Conservation (phyloP, 129 eudicot species). For the Escallonia herrerae region DNA sequence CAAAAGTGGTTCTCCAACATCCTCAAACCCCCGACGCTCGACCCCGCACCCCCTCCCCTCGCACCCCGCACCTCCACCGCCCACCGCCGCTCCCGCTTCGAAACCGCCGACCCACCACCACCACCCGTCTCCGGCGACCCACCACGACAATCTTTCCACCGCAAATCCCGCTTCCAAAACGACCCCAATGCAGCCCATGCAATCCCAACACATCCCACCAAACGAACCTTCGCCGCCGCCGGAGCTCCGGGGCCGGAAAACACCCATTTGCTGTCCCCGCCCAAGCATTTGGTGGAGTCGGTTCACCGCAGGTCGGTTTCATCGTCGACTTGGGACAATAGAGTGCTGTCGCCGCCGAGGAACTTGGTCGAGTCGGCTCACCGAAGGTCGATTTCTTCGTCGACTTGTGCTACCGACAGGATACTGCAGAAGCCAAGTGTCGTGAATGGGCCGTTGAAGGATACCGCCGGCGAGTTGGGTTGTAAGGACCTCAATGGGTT, state of each 20-base stretch:
- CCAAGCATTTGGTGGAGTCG: constrained; percentile 44
- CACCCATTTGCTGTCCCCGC: constrained; percentile 47
- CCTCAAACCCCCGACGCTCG: constrained; percentile 29
- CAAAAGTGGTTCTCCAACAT: constrained; percentile 68
- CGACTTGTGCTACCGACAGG: constrained; percentile 36
- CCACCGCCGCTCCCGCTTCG: constrained; percentile 49
- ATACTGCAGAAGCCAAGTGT: constrained; percentile 15
- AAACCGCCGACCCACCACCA: constrained; percentile 26
- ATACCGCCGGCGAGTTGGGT: constrained; percentile 7
- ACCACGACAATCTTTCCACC: constrained; percentile 50
- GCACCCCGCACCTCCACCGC: constrained; percentile 38
- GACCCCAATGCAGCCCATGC: constrained; percentile 41
- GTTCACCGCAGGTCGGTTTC: constrained; percentile 58
- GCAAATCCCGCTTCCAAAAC: constrained; percentile 57
- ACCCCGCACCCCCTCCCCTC: constrained; percentile 30
- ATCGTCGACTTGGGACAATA: constrained; percentile 28
- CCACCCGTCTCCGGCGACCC: constrained; percentile 37
- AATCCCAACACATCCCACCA: constrained; percentile 19
- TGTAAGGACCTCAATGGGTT: constrained; percentile 40
- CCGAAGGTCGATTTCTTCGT: constrained; percentile 55
- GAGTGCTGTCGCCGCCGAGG: constrained; percentile 49
- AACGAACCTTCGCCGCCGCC: constrained; percentile 24
- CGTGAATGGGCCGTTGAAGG: constrained; percentile 19
- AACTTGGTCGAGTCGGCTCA: constrained; percentile 61
- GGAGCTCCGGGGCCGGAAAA: constrained; percentile 14